Evolutionary conservation across 306 rosid genomes (phyloP).

Genomic region (Trichosanthes cucumerina): DNA sequence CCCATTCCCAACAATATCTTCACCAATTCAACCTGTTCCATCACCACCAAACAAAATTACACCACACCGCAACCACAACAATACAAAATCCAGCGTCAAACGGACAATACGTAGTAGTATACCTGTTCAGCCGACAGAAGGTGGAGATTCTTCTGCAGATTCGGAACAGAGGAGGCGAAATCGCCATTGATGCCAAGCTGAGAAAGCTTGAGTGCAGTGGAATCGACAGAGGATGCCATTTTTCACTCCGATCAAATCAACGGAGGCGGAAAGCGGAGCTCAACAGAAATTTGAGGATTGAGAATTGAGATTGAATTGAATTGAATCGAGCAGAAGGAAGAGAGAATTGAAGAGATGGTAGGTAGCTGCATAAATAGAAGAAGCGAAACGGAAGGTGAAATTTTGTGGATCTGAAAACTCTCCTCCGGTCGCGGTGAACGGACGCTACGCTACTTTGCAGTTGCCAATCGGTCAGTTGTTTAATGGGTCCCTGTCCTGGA

Average conservation of each 20-base stretch:
- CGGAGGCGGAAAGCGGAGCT: not conserved
- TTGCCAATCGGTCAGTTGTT: not conserved
- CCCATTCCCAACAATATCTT: slow-evolving; percentile 45
- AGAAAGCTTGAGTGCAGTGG: slow-evolving; percentile 16
- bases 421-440: slow-evolving; percentile 4
- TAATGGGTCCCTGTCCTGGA: not conserved
- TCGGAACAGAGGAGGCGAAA: slow-evolving; percentile 38
- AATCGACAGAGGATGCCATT: not conserved
- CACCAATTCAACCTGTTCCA: slow-evolving; percentile 49
- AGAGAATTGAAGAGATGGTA: not conserved
- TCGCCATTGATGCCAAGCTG: slow-evolving; percentile 26
- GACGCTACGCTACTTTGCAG: slow-evolving; percentile 8
- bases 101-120: not conserved
- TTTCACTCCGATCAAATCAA: not conserved
- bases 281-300: not conserved
- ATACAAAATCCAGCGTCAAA: not conserved
- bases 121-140: slow-evolving; percentile 61
- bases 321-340: not conserved
- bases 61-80: not conserved
- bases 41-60: slow-evolving; percentile 15
- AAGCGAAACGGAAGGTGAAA: not conserved
- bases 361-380: not conserved
- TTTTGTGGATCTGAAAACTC: not conserved
- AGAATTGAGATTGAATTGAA: not conserved
- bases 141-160: slow-evolving; percentile 36